Conservation (phyloP, 164 flowering plant species). For the Tinospora cordifolia region DNA sequence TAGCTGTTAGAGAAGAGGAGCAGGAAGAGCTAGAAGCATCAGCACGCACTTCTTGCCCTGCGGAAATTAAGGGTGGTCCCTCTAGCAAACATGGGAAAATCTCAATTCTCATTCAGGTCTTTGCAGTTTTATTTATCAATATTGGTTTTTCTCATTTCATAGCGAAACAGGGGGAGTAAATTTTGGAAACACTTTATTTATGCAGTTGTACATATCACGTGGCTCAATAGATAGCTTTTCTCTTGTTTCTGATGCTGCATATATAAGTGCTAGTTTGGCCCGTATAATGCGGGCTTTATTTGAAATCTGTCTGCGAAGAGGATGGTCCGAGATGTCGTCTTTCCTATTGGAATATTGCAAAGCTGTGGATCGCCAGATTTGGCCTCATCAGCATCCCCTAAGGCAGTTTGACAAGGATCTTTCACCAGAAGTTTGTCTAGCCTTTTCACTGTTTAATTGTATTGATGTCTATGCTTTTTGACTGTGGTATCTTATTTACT, state of each 20-base stretch:
- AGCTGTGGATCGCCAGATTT: slow-evolving; percentile 93
- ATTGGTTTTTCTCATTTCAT: not conserved
- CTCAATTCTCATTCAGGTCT: slow-evolving; percentile 95
- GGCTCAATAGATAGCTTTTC: slow-evolving; percentile 81
- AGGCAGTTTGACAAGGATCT: slow-evolving; percentile 90
- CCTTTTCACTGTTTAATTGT: slow-evolving; percentile 1
- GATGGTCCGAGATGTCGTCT: slow-evolving; percentile 91
- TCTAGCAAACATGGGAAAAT: slow-evolving; percentile 91
- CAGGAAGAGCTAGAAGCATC: slow-evolving; percentile 79
- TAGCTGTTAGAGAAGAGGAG: slow-evolving; percentile 94
- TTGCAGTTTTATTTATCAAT: not conserved
- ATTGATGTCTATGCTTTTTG: not conserved
- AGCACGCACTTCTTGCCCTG: slow-evolving; percentile 65
- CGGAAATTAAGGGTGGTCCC: slow-evolving; percentile 94
- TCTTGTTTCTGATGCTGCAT: slow-evolving; percentile 89
- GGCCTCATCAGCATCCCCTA: slow-evolving; percentile 98
- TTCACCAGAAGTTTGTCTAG: slow-evolving; percentile 58
- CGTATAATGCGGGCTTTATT: slow-evolving; percentile 97
- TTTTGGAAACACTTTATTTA: slow-evolving; percentile 10
- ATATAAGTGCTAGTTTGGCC: slow-evolving; percentile 96
- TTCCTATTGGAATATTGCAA: slow-evolving; percentile 93
- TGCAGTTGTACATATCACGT: slow-evolving; percentile 92
- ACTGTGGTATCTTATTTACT: not conserved
- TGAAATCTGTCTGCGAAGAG: slow-evolving; percentile 94
- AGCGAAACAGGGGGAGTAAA: not conserved